These are phyloP conservation scores for Coemansia asiatica DNA, from an alignment of 192 early-diverging fungal species.

Conservation along the genomic window DNA sequence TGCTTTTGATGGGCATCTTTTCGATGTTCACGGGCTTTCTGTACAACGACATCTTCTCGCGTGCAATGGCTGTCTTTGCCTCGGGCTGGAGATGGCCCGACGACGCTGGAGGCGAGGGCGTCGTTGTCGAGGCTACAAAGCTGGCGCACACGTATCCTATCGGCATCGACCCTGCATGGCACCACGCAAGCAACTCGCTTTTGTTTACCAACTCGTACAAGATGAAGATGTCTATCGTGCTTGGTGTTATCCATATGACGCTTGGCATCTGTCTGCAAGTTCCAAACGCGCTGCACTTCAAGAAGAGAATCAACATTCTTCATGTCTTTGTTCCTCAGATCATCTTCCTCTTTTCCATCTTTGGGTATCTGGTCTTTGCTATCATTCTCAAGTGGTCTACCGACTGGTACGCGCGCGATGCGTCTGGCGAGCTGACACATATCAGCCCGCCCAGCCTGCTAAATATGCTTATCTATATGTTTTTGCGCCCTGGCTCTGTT, in stretches of 20 bases:
- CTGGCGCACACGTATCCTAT: conserved; percentile 68
- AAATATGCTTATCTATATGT: conserved; percentile 99
- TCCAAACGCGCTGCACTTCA: conserved; percentile 89
- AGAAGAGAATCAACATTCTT: conserved; percentile 75
- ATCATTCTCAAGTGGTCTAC: conserved; percentile 97
- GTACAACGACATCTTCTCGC: conserved; percentile 98
- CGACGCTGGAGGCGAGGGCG: conserved; percentile 58
- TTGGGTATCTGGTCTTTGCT: conserved; percentile 90
- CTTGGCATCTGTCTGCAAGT: conserved; percentile 90
- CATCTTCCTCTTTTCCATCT: conserved; percentile 87
- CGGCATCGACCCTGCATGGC: conserved; percentile 94
- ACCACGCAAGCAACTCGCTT: conserved; percentile 88
- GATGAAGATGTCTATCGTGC: conserved; percentile 98
- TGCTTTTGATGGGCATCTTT: conserved; percentile 96
- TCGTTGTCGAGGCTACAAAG: conserved; percentile 63
- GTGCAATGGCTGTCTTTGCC: conserved; percentile 68
- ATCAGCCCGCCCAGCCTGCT: conserved; percentile 89
- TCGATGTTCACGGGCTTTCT: conserved; percentile 96
- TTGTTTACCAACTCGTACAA: conserved; percentile 99
- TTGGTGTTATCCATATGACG: conserved; percentile 97
- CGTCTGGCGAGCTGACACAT: conserved; percentile 60
- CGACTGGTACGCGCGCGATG: conserved; percentile 80
- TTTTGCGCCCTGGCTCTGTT: conserved; percentile 87
- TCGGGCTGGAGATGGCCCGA: conserved; percentile 77
- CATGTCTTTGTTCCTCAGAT: conserved; percentile 93